phyloP scores from a whole-genome alignment of 495 filamentous ascomycete species.

The Tuber melanosporum region DNA sequence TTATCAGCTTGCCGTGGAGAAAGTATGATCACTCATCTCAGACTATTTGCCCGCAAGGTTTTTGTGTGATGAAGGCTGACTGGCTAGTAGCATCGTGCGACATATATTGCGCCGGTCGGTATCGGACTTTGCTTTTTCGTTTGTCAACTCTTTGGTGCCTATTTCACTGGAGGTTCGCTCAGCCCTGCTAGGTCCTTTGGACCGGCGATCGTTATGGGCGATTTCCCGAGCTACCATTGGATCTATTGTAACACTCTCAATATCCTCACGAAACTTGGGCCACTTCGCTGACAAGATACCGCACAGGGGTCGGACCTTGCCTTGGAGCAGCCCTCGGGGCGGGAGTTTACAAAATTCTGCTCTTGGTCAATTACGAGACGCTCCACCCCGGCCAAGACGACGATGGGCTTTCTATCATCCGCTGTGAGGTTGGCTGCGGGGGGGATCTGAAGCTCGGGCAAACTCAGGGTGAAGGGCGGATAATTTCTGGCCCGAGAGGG shows the following conservation, averaged over 20 bases:
- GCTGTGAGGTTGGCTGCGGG: not conserved
- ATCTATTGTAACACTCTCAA: constrained; percentile 50
- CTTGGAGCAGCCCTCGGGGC: constrained; percentile 41
- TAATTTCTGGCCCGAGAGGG: not conserved
- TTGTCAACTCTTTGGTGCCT: constrained; percentile 61
- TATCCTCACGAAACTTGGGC: not conserved
- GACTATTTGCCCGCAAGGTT: not conserved
- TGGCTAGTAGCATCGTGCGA: constrained; percentile 55
- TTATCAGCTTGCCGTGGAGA: constrained; percentile 64
- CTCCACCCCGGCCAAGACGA: constrained; percentile 43
- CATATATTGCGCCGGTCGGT: constrained; percentile 68
- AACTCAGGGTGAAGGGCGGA: not conserved
- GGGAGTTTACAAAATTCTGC: constrained; percentile 38
- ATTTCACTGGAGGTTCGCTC: constrained; percentile 63
- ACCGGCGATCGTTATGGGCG: constrained; percentile 56
- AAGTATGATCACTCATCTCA: constrained; percentile 37
- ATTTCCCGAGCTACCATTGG: constrained; percentile 66
- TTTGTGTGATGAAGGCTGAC: not conserved
- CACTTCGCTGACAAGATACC: constrained; percentile 7
- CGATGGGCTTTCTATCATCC: constrained; percentile 17
- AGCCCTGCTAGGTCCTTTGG: constrained; percentile 70
- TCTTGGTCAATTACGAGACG: constrained; percentile 42
- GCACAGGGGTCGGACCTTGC: constrained; percentile 49
- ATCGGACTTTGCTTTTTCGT: constrained; percentile 71
- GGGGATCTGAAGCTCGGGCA: not conserved